Percentiles rank a stretch among this genome's conserved stretches.
These are phyloP conservation scores for Epithemia pelagica DNA, from an alignment of 108 stramenopile genomes.

Conservation along the genomic window DNA sequence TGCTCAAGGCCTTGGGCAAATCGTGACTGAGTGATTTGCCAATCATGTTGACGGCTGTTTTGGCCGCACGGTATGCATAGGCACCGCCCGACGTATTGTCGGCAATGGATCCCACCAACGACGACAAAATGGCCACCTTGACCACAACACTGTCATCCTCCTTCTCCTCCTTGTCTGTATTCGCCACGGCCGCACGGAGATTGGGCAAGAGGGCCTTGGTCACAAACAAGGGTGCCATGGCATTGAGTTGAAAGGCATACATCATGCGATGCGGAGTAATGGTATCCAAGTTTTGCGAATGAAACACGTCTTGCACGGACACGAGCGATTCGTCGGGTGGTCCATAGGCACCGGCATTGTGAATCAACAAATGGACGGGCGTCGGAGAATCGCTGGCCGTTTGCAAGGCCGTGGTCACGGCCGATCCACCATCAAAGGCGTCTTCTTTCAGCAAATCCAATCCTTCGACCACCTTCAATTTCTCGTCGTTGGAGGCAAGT, in stretches of 20 bases:
- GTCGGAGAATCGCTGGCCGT: no score
- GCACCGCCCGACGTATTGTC: slow-evolving; percentile 28
- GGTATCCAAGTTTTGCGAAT: not conserved
- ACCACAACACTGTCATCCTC: no score
- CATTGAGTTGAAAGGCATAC: no score
- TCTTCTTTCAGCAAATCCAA: no score
- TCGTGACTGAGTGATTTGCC: slow-evolving; percentile 28
- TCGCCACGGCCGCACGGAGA: not conserved
- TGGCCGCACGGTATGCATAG: slow-evolving; percentile 37
- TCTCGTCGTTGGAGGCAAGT: slow-evolving; percentile 13
- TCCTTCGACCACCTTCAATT: no score
- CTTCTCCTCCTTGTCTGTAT: no score
- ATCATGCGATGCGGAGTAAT: not conserved
- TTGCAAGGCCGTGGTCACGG: no score
- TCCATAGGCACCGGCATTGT: slow-evolving; percentile 28
- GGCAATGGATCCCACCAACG: slow-evolving; percentile 26
- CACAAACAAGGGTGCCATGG: not conserved
- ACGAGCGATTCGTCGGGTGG: slow-evolving; percentile 21
- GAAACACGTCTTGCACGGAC: no score
- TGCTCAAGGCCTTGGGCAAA: slow-evolving; percentile 18
- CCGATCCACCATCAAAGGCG: no score
- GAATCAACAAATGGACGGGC: no score
- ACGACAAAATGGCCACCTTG: slow-evolving; percentile 23
- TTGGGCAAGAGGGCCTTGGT: slow-evolving; percentile 1
- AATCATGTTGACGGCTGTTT: slow-evolving; percentile 37